Conservation (phyloP, 495 filamentous ascomycete genomes). For the Aspergillus olivimuriae region DNA sequence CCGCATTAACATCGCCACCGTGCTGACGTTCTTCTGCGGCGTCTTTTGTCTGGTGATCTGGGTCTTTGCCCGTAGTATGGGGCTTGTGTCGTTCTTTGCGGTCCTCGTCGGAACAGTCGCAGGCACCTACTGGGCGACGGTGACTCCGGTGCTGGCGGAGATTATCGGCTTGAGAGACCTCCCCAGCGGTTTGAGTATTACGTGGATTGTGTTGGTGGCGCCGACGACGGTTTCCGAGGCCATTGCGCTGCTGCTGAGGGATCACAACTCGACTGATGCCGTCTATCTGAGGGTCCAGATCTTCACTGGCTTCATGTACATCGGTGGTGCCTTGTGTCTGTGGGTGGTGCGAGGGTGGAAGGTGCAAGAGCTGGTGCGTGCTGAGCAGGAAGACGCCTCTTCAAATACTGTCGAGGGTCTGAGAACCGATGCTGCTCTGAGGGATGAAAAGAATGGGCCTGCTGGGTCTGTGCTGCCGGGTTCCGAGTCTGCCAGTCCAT, state of each 20-base stretch:
- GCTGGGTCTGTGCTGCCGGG: not conserved
- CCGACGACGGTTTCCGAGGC: conserved; percentile 71
- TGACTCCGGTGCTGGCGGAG: conserved; percentile 70
- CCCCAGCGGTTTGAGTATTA: conserved; percentile 66
- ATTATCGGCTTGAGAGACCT: conserved; percentile 68
- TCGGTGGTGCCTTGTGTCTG: conserved; percentile 48
- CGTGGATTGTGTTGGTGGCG: conserved; percentile 66
- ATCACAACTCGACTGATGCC: conserved; percentile 26
- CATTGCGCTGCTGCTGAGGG: conserved; percentile 63
- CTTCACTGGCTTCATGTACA: conserved; percentile 61
- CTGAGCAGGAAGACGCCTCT: conserved; percentile 16
- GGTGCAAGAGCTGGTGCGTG: conserved; percentile 46
- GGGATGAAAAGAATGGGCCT: not conserved
- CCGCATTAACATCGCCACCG: conserved; percentile 63
- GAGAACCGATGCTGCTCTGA: not conserved
- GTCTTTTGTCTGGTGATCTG: conserved; percentile 66
- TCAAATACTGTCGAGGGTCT: not conserved
- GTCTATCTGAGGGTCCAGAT: conserved; percentile 59
- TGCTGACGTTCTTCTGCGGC: conserved; percentile 59
- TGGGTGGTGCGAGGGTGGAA: conserved; percentile 51
- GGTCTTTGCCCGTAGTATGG: conserved; percentile 61
- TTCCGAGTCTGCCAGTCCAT: not conserved
- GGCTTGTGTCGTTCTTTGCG: conserved; percentile 63
- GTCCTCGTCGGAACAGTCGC: conserved; percentile 64
- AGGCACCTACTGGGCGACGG: conserved; percentile 65